phyloP scores from a whole-genome alignment of 352 stramenopile genomes.

The Globisporangium paroecandrum region DNA sequence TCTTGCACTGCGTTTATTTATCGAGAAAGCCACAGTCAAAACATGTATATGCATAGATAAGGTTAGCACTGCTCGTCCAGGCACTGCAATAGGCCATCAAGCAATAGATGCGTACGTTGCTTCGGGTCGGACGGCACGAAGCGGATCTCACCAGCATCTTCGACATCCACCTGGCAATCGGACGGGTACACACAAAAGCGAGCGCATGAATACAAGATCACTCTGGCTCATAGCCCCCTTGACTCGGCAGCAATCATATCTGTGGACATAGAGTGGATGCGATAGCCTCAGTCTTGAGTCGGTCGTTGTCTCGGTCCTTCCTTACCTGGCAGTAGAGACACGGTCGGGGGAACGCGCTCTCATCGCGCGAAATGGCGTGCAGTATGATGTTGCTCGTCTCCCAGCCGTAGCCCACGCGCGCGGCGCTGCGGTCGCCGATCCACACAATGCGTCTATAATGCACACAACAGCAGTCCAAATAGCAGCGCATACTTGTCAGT shows the following conservation, averaged over 20 bases:
- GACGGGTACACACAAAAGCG: background rate
- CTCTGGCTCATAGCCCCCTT: background rate
- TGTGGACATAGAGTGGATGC: too few species aligned
- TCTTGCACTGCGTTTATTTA: conserved; percentile 43
- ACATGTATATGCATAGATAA: background rate
- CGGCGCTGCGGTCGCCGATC: conserved; percentile 34
- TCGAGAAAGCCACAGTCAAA: background rate
- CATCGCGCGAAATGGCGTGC: conserved; percentile 77
- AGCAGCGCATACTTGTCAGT: background rate
- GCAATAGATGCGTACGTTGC: conserved; percentile 37
- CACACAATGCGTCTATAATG: conserved; percentile 53
- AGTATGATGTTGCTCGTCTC: conserved; percentile 66
- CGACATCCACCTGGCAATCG: conserved; percentile 40
- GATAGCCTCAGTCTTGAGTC: too few species aligned
- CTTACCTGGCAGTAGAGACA: conserved; percentile 80
- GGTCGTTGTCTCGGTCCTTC: background rate
- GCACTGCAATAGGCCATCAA: background rate
- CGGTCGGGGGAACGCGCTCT: conserved; percentile 48
- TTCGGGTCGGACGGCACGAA: conserved; percentile 70
- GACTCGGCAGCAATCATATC: too few species aligned
- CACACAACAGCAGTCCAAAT: background rate
- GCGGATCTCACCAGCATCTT: conserved; percentile 68
- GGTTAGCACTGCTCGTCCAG: background rate
- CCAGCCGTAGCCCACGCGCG: conserved; percentile 65
- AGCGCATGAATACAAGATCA: background rate